These are phyloP conservation scores for Colletotrichum chrysophilum DNA, from an alignment of 2,329 filamentous ascomycete species.

Conservation along the genomic window DNA sequence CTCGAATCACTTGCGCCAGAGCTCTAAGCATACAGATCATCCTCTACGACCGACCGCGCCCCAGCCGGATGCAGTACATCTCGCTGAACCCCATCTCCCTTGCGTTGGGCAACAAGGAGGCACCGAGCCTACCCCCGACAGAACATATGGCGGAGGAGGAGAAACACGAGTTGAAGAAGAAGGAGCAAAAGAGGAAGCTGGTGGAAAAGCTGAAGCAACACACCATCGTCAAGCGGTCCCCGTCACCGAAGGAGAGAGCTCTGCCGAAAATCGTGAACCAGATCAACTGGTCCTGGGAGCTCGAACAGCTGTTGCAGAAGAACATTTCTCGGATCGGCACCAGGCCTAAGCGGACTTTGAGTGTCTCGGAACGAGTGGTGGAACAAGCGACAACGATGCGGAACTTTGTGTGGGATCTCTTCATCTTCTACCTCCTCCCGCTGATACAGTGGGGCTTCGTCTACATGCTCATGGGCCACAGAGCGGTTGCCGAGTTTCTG, in stretches of 20 bases:
- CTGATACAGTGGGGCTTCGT: constrained; percentile 76
- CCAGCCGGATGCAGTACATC: constrained; percentile 93
- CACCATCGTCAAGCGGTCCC: constrained; percentile 77
- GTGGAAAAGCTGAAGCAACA: constrained; percentile 89
- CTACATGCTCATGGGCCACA: constrained; percentile 78
- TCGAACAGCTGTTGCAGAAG: constrained; percentile 84
- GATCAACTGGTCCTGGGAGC: constrained; percentile 94
- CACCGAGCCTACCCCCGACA: constrained; percentile 31
- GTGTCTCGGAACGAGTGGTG: constrained; percentile 92
- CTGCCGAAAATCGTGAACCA: constrained; percentile 86
- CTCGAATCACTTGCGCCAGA: constrained; percentile 74
- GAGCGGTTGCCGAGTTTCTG: constrained; percentile 80
- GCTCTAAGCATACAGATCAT: constrained; percentile 84
- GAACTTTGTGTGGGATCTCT: constrained; percentile 76
- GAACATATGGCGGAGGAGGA: constrained; percentile 75
- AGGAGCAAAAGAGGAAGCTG: constrained; percentile 68
- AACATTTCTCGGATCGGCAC: constrained; percentile 87
- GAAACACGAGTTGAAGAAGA: constrained; percentile 61
- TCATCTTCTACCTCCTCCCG: constrained; percentile 79
- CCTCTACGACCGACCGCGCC: constrained; percentile 85
- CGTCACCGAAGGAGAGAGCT: constrained; percentile 82
- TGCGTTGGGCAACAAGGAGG: constrained; percentile 76
- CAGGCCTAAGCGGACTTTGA: constrained; percentile 81
- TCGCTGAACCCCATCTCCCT: constrained; percentile 89
- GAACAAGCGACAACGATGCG: constrained; percentile 89